phyloP scores from a whole-genome alignment of 495 filamentous ascomycete species.

The Neurospora sp. region DNA sequence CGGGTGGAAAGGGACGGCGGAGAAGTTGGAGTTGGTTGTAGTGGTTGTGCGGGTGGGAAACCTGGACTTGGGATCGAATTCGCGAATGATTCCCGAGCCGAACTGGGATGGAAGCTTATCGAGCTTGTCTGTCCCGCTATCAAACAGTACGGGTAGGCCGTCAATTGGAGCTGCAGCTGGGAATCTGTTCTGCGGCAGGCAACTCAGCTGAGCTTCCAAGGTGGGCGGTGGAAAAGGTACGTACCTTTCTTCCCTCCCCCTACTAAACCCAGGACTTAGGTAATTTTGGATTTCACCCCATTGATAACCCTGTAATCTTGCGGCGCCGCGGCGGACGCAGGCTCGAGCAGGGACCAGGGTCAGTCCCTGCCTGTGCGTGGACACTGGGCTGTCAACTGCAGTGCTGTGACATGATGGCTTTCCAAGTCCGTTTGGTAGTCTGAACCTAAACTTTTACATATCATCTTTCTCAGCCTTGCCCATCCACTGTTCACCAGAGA shows the following conservation, averaged over 20 bases:
- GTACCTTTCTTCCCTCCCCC: not conserved
- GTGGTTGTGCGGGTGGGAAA: too few species aligned
- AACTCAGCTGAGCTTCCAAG: not conserved
- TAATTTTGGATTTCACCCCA: not conserved
- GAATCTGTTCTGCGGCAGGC: not conserved
- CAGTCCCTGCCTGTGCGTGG: not conserved
- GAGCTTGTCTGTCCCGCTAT: not conserved
- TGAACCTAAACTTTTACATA: not conserved
- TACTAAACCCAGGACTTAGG: not conserved
- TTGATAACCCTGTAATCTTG: not conserved
- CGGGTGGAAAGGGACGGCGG: too few species aligned
- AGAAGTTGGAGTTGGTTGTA: too few species aligned
- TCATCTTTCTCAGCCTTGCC: not conserved
- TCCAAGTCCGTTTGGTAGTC: not conserved
- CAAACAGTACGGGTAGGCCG: not conserved
- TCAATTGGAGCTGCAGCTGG: not conserved
- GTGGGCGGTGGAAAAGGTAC: not conserved
- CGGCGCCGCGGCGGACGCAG: not conserved
- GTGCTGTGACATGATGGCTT: not conserved
- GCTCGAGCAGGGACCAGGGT: not conserved
- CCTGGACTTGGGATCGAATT: not conserved
- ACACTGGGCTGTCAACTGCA: not conserved
- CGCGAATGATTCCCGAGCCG: not conserved
- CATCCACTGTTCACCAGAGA: not conserved
- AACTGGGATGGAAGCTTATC: not conserved